Evolutionary conservation across 2,329 filamentous ascomycete species (phyloP), one percentile per base, ranked within the genome.

Genomic region (Neocatenulostroma microsporum): DNA sequence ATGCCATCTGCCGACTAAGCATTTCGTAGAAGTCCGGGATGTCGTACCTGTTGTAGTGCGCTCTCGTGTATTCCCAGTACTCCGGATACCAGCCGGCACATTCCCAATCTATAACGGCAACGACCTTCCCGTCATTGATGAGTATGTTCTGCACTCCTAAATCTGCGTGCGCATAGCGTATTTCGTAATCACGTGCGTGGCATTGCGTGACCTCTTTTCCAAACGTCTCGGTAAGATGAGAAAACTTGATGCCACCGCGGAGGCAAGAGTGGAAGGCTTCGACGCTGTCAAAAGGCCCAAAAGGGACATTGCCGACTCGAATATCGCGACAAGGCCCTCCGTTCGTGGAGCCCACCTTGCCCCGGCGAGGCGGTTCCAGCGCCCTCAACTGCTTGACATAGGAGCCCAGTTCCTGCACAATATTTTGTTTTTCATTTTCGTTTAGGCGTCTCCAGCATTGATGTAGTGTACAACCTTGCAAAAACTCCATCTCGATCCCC

Each of bases 131-230:
- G 9, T 50, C n/a, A n/a, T 50, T 51, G 34, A 62, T 47, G 10
- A 70, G 41, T 29, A 70, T 64, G 40, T 71, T 70, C 13, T 46
- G 48, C 15, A 57, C 58, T 41, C 60, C 61, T 4, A 75, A 55
- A 49, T 75, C 70, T 2, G 63, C 62, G 53, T 74, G 69, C 1
- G 69, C 68, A 39, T 74, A 65, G 13, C 32, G 32, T 9, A 11
- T 12, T 12, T 12, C 17, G 14, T 34, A 34, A 9, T 25, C 15
- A 3, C 14, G 7, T 11, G 15, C 17, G n/a, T n/a, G n/a, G n/a
- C n/a, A n/a, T n/a, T n/a, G n/a, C n/a, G n/a, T n/a, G 10, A 31
- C 13, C 10, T 18, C 14, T 11, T 17, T 10, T 6, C 29, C 29
- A 5, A 29, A 29, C 27, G 12, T 29, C 11, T 29, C 27, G 9